phyloP scores from a whole-genome alignment of 768 basidiomycete species.

The Candolleomyces eurysporus region DNA sequence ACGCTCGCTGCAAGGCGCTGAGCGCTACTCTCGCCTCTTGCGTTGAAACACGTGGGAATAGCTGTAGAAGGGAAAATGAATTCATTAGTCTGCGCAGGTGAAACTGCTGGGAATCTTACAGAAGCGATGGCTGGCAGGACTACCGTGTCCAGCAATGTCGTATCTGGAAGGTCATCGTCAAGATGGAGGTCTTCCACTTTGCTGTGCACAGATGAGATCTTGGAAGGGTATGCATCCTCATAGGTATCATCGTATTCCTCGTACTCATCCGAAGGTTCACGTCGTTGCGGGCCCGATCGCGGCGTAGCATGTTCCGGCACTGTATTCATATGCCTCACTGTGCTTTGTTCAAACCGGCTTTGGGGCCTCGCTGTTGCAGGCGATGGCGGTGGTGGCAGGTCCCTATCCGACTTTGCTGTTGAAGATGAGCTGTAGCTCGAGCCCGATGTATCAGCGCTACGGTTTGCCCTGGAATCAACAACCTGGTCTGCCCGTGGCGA shows the following conservation, averaged over 20 bases:
- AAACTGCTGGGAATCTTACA: constrained; percentile 45
- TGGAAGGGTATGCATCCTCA: constrained; percentile 44
- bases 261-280: constrained; percentile 61
- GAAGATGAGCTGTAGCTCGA: constrained; percentile 46
- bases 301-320: constrained; percentile 19
- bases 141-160: constrained; percentile 94
- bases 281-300: constrained; percentile 25
- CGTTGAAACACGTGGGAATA: constrained; percentile 91
- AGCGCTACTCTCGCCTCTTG: constrained; percentile 87
- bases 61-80: constrained; percentile 40
- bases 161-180: constrained; percentile 69
- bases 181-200: constrained; percentile 44
- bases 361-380: constrained; percentile 8
- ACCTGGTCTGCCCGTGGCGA: constrained; percentile 44
- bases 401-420: constrained; percentile 57
- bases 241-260: constrained; percentile 65
- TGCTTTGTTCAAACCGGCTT: constrained; percentile 56
- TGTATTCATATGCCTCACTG: constrained; percentile 55
- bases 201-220: constrained; percentile 46
- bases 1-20: constrained; percentile 84
- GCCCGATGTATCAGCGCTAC: constrained; percentile 26
- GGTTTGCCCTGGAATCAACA: constrained; percentile 23
- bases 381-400: constrained; percentile 48
- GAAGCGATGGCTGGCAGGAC: constrained; percentile 95
- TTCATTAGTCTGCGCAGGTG: background rate